Percentiles rank a stretch among this genome's conserved stretches.
Conservation (phyloP, 78 protist species). For the Emiliania huxleyi region DNA sequence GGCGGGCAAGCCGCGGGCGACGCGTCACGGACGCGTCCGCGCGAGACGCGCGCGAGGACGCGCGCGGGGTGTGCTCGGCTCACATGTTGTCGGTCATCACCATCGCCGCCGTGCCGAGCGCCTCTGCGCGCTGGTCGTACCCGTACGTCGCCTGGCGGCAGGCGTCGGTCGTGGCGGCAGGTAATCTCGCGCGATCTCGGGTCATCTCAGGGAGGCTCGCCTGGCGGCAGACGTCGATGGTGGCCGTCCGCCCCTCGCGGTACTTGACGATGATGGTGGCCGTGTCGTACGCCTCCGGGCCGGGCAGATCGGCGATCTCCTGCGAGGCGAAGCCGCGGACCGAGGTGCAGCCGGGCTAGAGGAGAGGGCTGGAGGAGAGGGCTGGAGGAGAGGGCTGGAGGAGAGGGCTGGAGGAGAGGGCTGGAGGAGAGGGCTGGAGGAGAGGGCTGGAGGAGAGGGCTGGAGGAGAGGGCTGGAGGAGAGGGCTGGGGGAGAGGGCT, state of each 20-base stretch:
- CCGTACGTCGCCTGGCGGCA: slow-evolving; percentile 3
- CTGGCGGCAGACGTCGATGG: slow-evolving; percentile 2
- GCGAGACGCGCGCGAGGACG: background rate
- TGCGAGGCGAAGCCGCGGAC: background rate
- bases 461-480: too few species aligned
- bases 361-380: too few species aligned
- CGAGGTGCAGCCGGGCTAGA: too few species aligned
- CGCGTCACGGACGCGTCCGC: too few species aligned
- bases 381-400: too few species aligned
- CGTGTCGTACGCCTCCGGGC: slow-evolving; percentile 7
- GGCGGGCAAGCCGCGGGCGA: background rate
- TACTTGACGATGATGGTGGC: background rate
- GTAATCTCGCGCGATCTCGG: too few species aligned
- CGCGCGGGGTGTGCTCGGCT: background rate
- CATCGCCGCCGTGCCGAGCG: background rate
- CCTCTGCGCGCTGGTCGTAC: slow-evolving; percentile 36
- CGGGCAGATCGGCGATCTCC: background rate
- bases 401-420: too few species aligned
- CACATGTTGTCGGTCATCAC: slow-evolving; percentile 11
- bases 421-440: too few species aligned
- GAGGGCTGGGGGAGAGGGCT: too few species aligned
- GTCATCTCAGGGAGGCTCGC: too few species aligned
- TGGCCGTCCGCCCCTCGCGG: background rate
- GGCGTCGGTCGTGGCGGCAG: too few species aligned
- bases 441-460: too few species aligned